phyloP scores from a whole-genome alignment of 129 eudicot species.

The Heracleum sosnowskyi region DNA sequence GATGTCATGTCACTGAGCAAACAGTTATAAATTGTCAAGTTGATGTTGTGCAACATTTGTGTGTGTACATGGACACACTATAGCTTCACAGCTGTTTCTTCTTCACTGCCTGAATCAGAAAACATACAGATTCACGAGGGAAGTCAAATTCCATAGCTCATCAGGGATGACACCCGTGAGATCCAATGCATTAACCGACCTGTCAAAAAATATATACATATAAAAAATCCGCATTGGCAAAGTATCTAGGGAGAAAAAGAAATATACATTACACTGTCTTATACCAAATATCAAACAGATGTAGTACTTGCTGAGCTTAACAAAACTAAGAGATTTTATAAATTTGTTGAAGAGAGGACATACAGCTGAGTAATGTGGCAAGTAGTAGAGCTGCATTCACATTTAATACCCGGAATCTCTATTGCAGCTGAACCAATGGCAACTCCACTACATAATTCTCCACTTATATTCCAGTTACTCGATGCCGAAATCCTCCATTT shows the following conservation, averaged over 20 bases:
- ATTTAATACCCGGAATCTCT: slow-evolving; percentile 49
- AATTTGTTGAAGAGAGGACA: slow-evolving; percentile 5
- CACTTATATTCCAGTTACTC: slow-evolving; percentile 46
- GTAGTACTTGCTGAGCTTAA: background rate
- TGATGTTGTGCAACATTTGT: background rate
- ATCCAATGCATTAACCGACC: slow-evolving; percentile 46
- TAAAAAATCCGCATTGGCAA: background rate
- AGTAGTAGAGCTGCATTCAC: slow-evolving; percentile 42
- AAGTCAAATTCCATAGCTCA: slow-evolving; percentile 66
- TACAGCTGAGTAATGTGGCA: slow-evolving; percentile 64
- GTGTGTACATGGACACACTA: background rate
- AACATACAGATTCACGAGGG: slow-evolving; percentile 53
- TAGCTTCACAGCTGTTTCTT: background rate
- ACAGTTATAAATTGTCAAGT: background rate
- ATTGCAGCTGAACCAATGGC: slow-evolving; percentile 33
- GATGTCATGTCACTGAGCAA: no score
- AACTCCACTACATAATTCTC: slow-evolving; percentile 61
- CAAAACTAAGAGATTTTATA: no score
- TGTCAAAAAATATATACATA: slow-evolving; percentile 12
- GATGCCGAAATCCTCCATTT: slow-evolving; percentile 41
- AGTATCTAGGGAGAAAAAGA: background rate
- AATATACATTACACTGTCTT: background rate
- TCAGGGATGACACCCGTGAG: slow-evolving; percentile 37
- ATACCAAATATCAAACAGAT: background rate
- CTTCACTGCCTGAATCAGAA: background rate